A percentile compares a stretch with the other conserved stretches of the same genome.
phyloP scores from a whole-genome alignment of 2,329 filamentous ascomycete genomes.

The Botrytis fragariae region DNA sequence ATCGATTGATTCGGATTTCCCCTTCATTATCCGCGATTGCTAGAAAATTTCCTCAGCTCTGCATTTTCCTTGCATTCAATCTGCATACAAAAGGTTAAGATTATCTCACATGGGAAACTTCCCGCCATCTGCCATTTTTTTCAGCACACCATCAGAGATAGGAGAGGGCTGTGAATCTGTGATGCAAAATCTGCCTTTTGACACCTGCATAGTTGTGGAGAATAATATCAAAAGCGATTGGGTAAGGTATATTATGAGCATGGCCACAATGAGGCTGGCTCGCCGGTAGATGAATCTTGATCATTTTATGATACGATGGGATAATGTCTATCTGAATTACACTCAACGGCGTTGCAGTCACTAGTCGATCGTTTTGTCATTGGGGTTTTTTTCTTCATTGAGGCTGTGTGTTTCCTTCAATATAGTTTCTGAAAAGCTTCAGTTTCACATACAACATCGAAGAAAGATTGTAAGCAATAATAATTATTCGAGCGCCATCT shows the following conservation, averaged over 20 bases:
- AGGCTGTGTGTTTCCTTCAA: not conserved
- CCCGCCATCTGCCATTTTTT: not conserved
- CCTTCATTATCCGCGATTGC: conserved; percentile 9
- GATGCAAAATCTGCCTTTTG: conserved; percentile 1
- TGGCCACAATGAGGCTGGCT: conserved; percentile 16
- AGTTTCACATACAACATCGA: not conserved
- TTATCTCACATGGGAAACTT: conserved; percentile 6
- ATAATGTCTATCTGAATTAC: not conserved
- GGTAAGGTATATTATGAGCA: conserved; percentile 1
- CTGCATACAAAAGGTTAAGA: conserved; percentile 10
- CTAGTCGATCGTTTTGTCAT: not conserved
- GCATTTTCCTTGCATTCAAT: conserved; percentile 11
- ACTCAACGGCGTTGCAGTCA: conserved; percentile 12
- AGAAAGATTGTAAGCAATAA: not conserved
- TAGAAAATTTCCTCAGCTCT: not conserved
- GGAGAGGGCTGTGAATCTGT: conserved; percentile 1
- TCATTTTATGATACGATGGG: conserved; percentile 16
- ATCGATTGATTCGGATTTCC: conserved; percentile 17
- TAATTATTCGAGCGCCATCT: not conserved
- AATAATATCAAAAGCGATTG: not conserved
- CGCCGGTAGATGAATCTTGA: conserved; percentile 8
- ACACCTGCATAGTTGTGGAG: conserved; percentile 16
- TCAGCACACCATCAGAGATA: not conserved
- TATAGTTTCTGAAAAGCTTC: conserved; percentile 6
- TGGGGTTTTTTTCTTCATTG: not conserved